Base-by-base conservation (phyloP, 768 basidiomycete genomes). In the Suillus tomentosus region DNA sequence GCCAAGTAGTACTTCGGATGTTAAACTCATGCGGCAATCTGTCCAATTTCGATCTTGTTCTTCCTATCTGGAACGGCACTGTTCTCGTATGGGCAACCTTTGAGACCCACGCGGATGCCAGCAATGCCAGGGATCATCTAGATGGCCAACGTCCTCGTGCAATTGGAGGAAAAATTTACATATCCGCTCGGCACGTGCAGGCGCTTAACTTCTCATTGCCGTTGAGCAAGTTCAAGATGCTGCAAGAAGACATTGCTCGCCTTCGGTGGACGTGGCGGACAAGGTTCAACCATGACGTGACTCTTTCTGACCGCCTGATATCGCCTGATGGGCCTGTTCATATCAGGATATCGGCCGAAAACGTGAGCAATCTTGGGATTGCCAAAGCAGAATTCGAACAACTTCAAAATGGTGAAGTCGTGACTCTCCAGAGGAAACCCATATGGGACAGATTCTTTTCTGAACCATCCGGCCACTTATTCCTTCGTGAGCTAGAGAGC, bases 381-480 rank as follows among this genome's bases (percentile, higher is more conserved):
- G 79, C 90, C 60, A 92, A 91, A 68, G 71, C 77, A 3, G 80
- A 86, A 65, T 80, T 91, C 24, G 89, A 91, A 69, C 79, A 79
- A n/a, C 76, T 88, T 13, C 70, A 89, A 0, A 82, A 80, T 3
- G 91, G 91, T 1, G 88, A 92, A 66, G 75, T 82, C 3, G 72
- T 91, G 40, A 79, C 74, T 34, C 68, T 82, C 19, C 80, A 85
- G 53, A 84, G 81, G 36, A 82, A 82, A 47, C 75, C 80, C 2
- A 76, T 84, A 9, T 94, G 91, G 91, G 87, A 92, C 64, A 76
- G 79, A 4, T 92, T 85, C 73, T 88, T 94, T 65, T 70, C 70
- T 24, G 66, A 78, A 5, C 63, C 67, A 0, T 73, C 74, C 7
- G 89, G 89, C 0, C 47, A 55, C 0, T 24, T 15, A 0, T 91